These are phyloP conservation scores for Pulveroboletus sp. DNA, from an alignment of 768 basidiomycete species.

Conservation along the genomic window DNA sequence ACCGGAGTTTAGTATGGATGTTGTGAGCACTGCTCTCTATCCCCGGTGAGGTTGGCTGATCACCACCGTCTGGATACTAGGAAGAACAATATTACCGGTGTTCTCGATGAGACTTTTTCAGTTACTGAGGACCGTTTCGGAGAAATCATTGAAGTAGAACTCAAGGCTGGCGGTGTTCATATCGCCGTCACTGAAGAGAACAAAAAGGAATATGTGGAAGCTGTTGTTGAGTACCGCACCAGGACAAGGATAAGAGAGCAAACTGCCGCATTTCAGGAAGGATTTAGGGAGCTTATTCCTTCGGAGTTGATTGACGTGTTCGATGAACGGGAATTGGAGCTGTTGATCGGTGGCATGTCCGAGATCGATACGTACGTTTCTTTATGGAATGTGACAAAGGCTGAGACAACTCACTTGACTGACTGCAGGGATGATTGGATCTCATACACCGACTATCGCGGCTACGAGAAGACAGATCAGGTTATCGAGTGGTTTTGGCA, in stretches of 20 bases:
- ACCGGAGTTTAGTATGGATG: conserved; percentile 71
- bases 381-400: neutral
- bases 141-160: conserved; percentile 61
- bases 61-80: conserved; percentile 30
- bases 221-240: conserved; percentile 79
- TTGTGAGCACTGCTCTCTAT: conserved; percentile 42
- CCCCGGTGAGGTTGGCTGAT: neutral
- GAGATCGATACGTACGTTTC: conserved; percentile 76
- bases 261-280: conserved; percentile 81
- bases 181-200: conserved; percentile 67
- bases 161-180: conserved; percentile 57
- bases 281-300: conserved; percentile 80
- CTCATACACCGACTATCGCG: conserved; percentile 89
- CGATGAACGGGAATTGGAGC: conserved; percentile 84
- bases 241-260: conserved; percentile 77
- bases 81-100: conserved; percentile 71
- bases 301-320: conserved; percentile 83
- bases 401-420: neutral
- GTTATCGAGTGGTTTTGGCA: conserved; percentile 98
- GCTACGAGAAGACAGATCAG: conserved; percentile 80
- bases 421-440: conserved; percentile 76
- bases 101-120: conserved; percentile 70
- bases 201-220: conserved; percentile 74
- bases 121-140: conserved; percentile 73
- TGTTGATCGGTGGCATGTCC: conserved; percentile 89